phyloP scores from a whole-genome alignment of 2,329 filamentous ascomycete species.

The Epichloe sibirici region DNA sequence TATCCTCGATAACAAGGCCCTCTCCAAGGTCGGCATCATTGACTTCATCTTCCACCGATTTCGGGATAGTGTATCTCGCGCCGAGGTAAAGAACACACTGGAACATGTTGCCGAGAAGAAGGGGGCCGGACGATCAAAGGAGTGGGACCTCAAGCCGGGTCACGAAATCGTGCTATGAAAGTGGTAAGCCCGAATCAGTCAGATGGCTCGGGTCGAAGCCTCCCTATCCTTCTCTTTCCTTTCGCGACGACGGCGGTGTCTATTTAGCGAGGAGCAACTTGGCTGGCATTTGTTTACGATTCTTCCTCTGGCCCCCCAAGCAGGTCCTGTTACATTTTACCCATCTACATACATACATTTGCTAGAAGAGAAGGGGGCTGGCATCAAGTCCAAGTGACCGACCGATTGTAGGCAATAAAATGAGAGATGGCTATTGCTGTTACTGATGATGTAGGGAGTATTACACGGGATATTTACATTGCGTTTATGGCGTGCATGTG shows the following conservation, averaged over 20 bases:
- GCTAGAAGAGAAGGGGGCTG: not conserved
- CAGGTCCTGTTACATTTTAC: not conserved
- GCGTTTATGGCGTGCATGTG: too few species aligned
- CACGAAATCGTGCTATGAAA: slow-evolving; percentile 21
- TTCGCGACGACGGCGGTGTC: not conserved
- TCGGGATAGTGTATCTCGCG: slow-evolving; percentile 22
- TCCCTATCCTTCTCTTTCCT: not conserved
- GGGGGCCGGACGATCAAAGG: slow-evolving; percentile 23
- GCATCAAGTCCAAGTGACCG: not conserved
- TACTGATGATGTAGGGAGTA: too few species aligned
- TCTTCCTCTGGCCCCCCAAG: not conserved
- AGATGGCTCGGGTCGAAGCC: not conserved
- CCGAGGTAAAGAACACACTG: slow-evolving; percentile 30
- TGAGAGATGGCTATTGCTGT: not conserved
- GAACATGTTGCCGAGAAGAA: slow-evolving; percentile 29
- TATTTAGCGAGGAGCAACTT: slow-evolving; percentile 7
- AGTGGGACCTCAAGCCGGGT: slow-evolving; percentile 28
- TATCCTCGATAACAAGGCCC: slow-evolving; percentile 26
- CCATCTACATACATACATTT: not conserved
- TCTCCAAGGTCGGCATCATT: slow-evolving; percentile 29
- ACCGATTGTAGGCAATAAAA: not conserved
- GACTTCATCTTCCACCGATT: slow-evolving; percentile 29
- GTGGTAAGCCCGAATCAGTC: not conserved
- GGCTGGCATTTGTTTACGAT: not conserved
- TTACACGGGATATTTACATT: too few species aligned